A percentile compares a stretch with the other conserved stretches of the same genome.
phyloP scores from a whole-genome alignment of 306 rosid species.

The Sesbania bispinosa region DNA sequence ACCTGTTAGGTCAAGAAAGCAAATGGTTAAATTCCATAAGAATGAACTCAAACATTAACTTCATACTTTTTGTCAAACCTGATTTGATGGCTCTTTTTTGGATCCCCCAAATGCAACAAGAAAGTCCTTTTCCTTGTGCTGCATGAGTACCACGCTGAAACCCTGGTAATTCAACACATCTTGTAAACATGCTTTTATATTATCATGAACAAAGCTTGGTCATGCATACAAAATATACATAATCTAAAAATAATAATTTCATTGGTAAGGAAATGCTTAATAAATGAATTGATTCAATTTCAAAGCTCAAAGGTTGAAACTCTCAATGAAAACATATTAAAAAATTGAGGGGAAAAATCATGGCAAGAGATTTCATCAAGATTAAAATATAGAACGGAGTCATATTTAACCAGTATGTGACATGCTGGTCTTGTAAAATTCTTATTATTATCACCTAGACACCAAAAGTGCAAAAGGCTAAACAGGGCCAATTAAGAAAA shows the following conservation, averaged over 20 bases:
- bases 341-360: background rate
- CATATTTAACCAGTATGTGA: background rate
- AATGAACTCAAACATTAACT: background rate
- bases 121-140: constrained; percentile 85
- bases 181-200: background rate
- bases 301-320: background rate
- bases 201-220: constrained; percentile 18
- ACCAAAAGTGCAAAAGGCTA: background rate
- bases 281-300: background rate
- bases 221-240: constrained; percentile 11
- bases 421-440: background rate
- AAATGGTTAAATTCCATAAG: background rate
- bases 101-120: constrained; percentile 96
- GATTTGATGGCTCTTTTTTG: constrained; percentile 87
- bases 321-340: background rate
- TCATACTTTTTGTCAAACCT: constrained; percentile 47
- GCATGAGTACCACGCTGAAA: constrained; percentile 80
- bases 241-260: constrained; percentile 4
- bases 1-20: constrained; percentile 40
- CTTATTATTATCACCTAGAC: background rate
- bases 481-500: background rate
- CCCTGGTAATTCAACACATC: constrained; percentile 50
- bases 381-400: background rate
- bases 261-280: background rate
- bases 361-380: background rate